phyloP scores from a whole-genome alignment of 192 early-diverging fungal species.

The Coemansia reversa region DNA sequence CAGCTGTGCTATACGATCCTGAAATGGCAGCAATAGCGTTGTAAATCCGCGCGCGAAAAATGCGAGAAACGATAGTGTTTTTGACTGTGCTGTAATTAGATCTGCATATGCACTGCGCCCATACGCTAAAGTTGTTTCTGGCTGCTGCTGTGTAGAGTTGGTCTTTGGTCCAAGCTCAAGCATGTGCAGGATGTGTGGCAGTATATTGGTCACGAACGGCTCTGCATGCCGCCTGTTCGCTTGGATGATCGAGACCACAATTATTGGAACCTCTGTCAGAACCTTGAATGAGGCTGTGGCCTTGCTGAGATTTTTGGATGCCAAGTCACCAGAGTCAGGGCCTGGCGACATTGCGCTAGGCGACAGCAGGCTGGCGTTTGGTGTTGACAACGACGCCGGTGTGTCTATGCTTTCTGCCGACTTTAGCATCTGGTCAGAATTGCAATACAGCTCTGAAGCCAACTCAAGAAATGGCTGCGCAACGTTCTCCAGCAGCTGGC shows the following conservation, averaged over 20 bases:
- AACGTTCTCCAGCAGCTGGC: constrained; percentile 76
- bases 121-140: constrained; percentile 31
- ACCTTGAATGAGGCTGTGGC: constrained; percentile 95
- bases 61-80: constrained; percentile 97
- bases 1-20: constrained; percentile 82
- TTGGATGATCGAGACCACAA: constrained; percentile 93
- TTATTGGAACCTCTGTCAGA: constrained; percentile 96
- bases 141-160: constrained; percentile 3
- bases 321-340: constrained; percentile 59
- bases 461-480: constrained; percentile 89
- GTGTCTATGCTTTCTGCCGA: constrained; percentile 69
- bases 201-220: constrained; percentile 78
- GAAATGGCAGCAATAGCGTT: constrained; percentile 64
- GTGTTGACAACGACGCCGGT: constrained; percentile 59
- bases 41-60: constrained; percentile 89
- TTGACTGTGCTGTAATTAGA: constrained; percentile 94
- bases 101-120: constrained; percentile 63
- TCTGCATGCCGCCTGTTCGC: constrained; percentile 79
- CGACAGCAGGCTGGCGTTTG: constrained; percentile 55
- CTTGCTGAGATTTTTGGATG: constrained; percentile 65
- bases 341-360: constrained; percentile 76
- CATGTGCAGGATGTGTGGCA: constrained; percentile 78
- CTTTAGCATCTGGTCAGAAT: constrained; percentile 74
- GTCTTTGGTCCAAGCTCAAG: constrained; percentile 55
- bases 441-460: constrained; percentile 90